These are phyloP conservation scores for Hydrangea macrophylla DNA, from an alignment of 148 eudicot species.

Conservation along the genomic window DNA sequence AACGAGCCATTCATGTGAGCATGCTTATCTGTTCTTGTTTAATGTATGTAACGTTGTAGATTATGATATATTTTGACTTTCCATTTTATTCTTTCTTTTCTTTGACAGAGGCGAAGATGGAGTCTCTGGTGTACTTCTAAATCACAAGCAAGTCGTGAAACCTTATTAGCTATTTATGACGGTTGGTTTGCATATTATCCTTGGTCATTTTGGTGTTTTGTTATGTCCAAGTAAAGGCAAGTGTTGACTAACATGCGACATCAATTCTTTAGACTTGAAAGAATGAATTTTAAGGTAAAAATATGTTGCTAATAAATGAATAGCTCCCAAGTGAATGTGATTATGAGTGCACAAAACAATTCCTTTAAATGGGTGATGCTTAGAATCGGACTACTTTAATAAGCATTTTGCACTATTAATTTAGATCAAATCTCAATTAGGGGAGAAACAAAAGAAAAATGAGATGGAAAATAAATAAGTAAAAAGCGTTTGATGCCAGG, in stretches of 20 bases:
- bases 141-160: slow-evolving; percentile 88
- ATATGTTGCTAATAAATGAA: neutral
- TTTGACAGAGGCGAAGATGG: slow-evolving; percentile 80
- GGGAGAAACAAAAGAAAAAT: neutral
- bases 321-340: neutral
- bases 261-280: neutral
- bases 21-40: neutral
- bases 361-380: neutral
- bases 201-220: slow-evolving; percentile 7
- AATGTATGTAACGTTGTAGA: neutral
- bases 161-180: slow-evolving; percentile 34
- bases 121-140: slow-evolving; percentile 95
- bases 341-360: neutral
- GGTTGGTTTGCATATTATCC: slow-evolving; percentile 33
- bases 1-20: slow-evolving; percentile 93
- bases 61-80: slow-evolving; percentile 11
- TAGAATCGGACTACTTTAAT: neutral
- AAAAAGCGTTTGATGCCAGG: neutral
- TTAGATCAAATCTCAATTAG: neutral
- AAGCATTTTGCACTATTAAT: too few relatives aligned
- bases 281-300: neutral
- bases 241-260: neutral
- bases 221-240: neutral
- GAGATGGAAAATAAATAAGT: neutral
- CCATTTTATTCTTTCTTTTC: slow-evolving; percentile 13